Evolutionary conservation across 1,284 basidiomycete genomes (phyloP).

Genomic region (Macrocybe sp.): DNA sequence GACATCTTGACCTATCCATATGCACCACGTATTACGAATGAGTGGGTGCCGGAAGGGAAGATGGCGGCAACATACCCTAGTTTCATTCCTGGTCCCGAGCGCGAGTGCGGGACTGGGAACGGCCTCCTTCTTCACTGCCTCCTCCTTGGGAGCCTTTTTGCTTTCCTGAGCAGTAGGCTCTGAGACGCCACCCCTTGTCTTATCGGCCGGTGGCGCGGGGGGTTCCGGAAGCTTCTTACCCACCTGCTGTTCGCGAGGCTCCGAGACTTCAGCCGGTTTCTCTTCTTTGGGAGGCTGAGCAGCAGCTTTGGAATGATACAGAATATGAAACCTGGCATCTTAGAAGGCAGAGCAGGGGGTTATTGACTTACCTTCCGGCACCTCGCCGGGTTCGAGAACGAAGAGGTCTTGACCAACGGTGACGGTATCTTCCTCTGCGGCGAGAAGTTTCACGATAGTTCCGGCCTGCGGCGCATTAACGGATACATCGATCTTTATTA

Average conservation of each 20-base stretch:
- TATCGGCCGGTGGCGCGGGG: slow-evolving; percentile 32
- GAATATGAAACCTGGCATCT: slow-evolving; percentile 1
- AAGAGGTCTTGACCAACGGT: slow-evolving; percentile 94
- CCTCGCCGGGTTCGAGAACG: slow-evolving; percentile 84
- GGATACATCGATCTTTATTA: slow-evolving; percentile 86
- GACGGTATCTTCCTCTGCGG: slow-evolving; percentile 92
- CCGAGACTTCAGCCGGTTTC: slow-evolving; percentile 27
- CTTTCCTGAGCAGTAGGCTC: slow-evolving; percentile 5
- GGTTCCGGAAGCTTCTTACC: slow-evolving; percentile 40
- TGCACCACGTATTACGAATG: neutral
- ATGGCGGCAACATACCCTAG: slow-evolving; percentile 53
- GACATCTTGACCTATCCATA: slow-evolving; percentile 84
- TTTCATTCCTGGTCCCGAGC: slow-evolving; percentile 74
- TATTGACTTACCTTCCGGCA: slow-evolving; percentile 40
- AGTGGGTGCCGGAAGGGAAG: neutral
- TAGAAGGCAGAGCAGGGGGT: slow-evolving; percentile 1
- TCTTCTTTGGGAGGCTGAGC: slow-evolving; percentile 26
- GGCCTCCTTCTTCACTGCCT: slow-evolving; percentile 30
- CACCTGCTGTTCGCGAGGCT: slow-evolving; percentile 48
- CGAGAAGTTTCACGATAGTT: slow-evolving; percentile 84
- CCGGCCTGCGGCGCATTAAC: slow-evolving; percentile 93
- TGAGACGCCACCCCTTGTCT: slow-evolving; percentile 9
- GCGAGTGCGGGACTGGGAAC: slow-evolving; percentile 26
- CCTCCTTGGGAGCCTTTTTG: slow-evolving; percentile 25
- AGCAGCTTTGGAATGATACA: slow-evolving; percentile 17